Base-by-base conservation (phyloP, 441 rosid genomes). In the Mallotus repandus region DNA sequence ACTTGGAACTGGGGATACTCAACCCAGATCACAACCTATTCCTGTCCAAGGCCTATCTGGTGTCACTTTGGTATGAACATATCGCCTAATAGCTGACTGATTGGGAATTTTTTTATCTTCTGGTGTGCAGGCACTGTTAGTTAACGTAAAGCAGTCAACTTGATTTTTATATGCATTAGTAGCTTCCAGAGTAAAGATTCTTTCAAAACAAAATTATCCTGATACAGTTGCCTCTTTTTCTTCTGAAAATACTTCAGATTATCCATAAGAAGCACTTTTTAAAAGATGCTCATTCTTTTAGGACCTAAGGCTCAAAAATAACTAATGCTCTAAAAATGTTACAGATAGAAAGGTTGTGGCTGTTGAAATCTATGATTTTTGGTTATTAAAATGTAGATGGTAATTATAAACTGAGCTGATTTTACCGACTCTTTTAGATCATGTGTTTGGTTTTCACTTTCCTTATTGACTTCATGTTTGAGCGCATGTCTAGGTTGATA, bases 1-100 rank as follows among this genome's bases (percentile, higher is more conserved):
- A 78, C 99, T 96, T 84, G 99, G 99, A 73, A 96, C 97, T 9
- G 98, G 99, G 16, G 99, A 96, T 83, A 96, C 98, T 71, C 98
- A 96, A 75, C 99, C 99, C 14, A 89, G 98, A 86, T 96, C 98
- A 9, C 93, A 89, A 59, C 98, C 98, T 75, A 89, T 93, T 81
- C 89, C 83, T 56, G 98, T 93, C 81, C 90, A 92, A 77, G 98
- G 97, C 80, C 86, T 93, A 8, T 78, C 91, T 79, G 91, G 81
- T 85, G 92, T 89, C 78, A 89, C 79, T 77, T 81, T 96, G 95
- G 99, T 96, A 64, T 49, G 94, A 72, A 71, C 76, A 13, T 66
- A 62, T 77, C 68, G 62, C 77, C 63, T 32, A 52, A 16, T 16
- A 53, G 38, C 35, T 57, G 73, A 14, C 18, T 66, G 10, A n/a